Percentiles rank a stretch among this genome's conserved stretches.
Conservation (phyloP, 129 eudicot species). For the Tanacetum coccineum region DNA sequence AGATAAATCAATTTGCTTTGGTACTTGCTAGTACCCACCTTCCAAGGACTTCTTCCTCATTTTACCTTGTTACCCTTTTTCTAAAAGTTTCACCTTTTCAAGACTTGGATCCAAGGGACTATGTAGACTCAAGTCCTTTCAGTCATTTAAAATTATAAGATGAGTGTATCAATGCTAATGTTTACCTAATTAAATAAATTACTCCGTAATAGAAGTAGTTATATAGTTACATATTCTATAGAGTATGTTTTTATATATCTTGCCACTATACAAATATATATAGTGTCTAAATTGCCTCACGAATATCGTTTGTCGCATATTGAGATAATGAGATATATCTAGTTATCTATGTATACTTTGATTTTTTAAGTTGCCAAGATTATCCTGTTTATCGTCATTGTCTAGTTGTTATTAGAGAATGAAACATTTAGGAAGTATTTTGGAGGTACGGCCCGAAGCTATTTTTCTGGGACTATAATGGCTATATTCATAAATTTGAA, state of each 20-base stretch:
- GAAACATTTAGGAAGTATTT: too few species aligned
- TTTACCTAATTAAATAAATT: background rate
- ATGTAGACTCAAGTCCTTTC: conserved; percentile 23
- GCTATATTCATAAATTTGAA: too few species aligned
- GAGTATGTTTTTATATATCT: background rate
- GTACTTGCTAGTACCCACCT: conserved; percentile 34
- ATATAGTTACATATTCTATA: background rate
- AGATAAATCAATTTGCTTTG: conserved; percentile 32
- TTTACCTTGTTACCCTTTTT: conserved; percentile 31
- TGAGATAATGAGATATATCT: too few species aligned
- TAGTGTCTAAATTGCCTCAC: background rate
- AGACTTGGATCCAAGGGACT: conserved; percentile 37
- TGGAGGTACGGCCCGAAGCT: too few species aligned
- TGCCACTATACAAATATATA: background rate
- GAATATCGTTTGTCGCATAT: too few species aligned
- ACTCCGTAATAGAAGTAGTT: background rate
- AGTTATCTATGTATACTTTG: too few species aligned
- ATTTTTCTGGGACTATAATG: too few species aligned
- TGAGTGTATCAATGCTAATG: background rate
- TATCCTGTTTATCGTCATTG: too few species aligned
- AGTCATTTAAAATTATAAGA: conserved; percentile 15
- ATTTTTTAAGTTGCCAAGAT: too few species aligned
- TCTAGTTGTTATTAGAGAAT: too few species aligned
- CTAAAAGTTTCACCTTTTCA: conserved; percentile 38
- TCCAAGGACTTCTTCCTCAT: conserved; percentile 26